Percentiles rank a stretch among this genome's conserved stretches.
Evolutionary conservation across 257 asterid species (phyloP).

Genomic region (Solanum pinnatisectum): DNA sequence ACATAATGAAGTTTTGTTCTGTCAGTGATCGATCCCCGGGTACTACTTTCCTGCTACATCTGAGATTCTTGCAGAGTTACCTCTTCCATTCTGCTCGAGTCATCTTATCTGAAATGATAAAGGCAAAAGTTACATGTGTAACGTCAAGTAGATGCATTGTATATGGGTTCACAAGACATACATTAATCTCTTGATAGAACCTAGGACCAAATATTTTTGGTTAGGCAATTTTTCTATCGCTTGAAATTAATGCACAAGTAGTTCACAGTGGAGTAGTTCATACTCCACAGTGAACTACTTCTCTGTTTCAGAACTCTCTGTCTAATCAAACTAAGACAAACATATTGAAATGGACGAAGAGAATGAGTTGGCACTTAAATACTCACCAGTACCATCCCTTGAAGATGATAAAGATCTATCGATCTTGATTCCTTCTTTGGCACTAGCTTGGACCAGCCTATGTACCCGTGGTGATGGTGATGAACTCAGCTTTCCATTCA

Average conservation of each 20-base stretch:
- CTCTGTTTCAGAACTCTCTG: neutral
- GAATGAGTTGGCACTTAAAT: neutral
- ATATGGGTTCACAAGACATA: neutral
- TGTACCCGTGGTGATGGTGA: slow-evolving; percentile 51
- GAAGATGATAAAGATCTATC: slow-evolving; percentile 39
- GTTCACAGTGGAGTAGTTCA: neutral
- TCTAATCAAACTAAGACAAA: neutral
- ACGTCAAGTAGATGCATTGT: neutral
- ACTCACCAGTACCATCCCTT: slow-evolving; percentile 26
- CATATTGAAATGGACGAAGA: neutral
- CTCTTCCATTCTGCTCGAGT: slow-evolving; percentile 28
- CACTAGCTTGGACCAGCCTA: slow-evolving; percentile 34
- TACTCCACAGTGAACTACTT: neutral
- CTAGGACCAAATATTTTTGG: neutral
- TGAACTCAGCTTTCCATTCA: slow-evolving; percentile 27
- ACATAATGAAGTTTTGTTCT: slow-evolving; percentile 1
- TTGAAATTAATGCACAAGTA: neutral
- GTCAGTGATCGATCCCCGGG: neutral
- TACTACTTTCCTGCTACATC: neutral
- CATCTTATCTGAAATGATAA: slow-evolving; percentile 14
- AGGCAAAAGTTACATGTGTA: neutral
- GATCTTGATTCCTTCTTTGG: slow-evolving; percentile 31
- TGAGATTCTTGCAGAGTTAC: slow-evolving; percentile 2
- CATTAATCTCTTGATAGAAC: neutral
- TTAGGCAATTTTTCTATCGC: neutral